phyloP scores from a whole-genome alignment of 441 rosid species.

The Populus trichocarpa region DNA sequence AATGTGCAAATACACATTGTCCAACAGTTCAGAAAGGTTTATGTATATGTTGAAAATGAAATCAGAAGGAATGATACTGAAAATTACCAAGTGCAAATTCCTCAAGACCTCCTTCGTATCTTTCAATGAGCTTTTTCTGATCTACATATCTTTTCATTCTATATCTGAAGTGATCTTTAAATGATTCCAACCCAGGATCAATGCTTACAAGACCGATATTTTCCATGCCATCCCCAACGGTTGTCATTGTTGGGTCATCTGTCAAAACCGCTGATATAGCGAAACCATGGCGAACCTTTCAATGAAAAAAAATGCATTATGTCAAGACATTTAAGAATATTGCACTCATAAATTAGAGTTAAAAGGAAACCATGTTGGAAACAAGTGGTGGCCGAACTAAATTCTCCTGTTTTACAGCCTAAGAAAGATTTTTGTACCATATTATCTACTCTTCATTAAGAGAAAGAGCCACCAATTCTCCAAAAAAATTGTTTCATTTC shows the following conservation, averaged over 20 bases:
- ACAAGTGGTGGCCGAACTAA: not conserved
- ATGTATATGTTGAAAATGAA: not conserved
- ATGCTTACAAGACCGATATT: constrained; percentile 42
- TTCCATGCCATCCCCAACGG: constrained; percentile 36
- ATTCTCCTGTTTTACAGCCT: not conserved
- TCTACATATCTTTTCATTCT: constrained; percentile 51
- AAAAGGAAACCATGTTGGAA: not conserved
- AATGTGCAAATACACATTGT: not conserved
- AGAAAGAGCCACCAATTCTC: not conserved
- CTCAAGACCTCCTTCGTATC: constrained; percentile 67
- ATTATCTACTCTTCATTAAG: not conserved
- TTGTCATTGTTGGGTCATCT: constrained; percentile 41
- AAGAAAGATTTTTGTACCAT: not conserved
- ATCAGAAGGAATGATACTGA: not conserved
- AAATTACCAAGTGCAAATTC: constrained; percentile 67
- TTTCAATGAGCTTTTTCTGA: constrained; percentile 53
- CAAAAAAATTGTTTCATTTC: not conserved
- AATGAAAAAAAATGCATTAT: constrained; percentile 8
- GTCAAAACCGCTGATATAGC: constrained; percentile 44
- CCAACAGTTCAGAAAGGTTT: not conserved
- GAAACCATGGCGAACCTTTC: constrained; percentile 28
- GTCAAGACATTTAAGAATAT: not conserved
- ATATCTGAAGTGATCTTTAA: constrained; percentile 61
- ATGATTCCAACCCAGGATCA: constrained; percentile 56
- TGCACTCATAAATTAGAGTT: not conserved